Base-by-base conservation (phyloP, 768 basidiomycete species). In the Tephrocybe sp. region DNA sequence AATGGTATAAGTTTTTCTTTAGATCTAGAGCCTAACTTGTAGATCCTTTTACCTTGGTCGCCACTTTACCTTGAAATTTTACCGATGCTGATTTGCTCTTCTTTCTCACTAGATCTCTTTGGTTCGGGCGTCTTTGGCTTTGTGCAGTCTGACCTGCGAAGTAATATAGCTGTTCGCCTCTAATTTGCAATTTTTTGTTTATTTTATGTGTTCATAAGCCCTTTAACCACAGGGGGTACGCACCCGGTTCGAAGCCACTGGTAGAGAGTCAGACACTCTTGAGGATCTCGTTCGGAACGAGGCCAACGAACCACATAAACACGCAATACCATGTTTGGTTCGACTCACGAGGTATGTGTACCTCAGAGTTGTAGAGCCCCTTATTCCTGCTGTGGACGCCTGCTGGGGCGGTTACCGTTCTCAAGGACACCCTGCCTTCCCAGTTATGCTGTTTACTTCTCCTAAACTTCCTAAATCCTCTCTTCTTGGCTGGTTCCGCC, bases 61-160 rank as follows among this genome's bases (percentile, higher is more conserved):
- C 15, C 11, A 0, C 17, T 33, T n/a, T 9, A 15, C 21, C n/a
- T 24, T 36, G 7, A 11, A 18, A 34, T 20, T 11, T 45, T 6
- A 34, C 10, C 4, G 0, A 36, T 25, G 32, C 14, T 32, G 28
- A 33, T 39, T 48, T 14, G 32, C 46, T 12, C 32, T 17, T 25
- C 48, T 26, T 20, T 51, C 55, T 34, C 25, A 57, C 37, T 58
- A 87, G 88, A 88, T 68, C 72, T 89, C 18, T 68, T 89, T 28
- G 86, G 86, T 20, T 78, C 79, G 54, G 79, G 78, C 1, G 76
- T 89, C 34, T 90, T 90, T 68, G 80, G 77, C 38, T 90, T 90
- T 61, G 81, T 90, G 5, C 87, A 90, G 65, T 69, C 75, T 30
- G 88, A 90, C 66, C 74, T 90, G 56, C 73, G 78, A 63, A 78